A percentile compares a stretch with the other conserved stretches of the same genome.
These are phyloP conservation scores for Hypoxylon trugodes DNA, from an alignment of 495 filamentous ascomycete species.

Conservation along the genomic window DNA sequence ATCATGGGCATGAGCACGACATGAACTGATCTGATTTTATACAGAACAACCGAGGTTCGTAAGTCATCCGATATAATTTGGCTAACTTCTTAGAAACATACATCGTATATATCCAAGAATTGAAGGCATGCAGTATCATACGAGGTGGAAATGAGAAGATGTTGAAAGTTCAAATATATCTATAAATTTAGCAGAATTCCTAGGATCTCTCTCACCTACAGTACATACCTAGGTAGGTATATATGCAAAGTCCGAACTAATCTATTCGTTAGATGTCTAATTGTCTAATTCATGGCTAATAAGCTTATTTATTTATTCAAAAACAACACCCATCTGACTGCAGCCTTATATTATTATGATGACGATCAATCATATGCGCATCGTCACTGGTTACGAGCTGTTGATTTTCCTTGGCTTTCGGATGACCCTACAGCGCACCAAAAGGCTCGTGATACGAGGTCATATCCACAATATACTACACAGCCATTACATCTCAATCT, in stretches of 20 bases:
- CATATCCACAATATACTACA: too few relatives aligned
- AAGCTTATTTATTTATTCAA: constrained; percentile 5
- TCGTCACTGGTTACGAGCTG: constrained; percentile 20
- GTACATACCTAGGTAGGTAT: too few relatives aligned
- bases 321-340: constrained; percentile 23
- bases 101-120: background rate
- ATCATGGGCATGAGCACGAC: constrained; percentile 35
- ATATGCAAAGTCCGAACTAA: constrained; percentile 16
- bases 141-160: too few relatives aligned
- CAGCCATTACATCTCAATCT: too few relatives aligned
- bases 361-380: constrained; percentile 32
- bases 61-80: too few relatives aligned
- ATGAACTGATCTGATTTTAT: constrained; percentile 34
- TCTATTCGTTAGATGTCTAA: constrained; percentile 18
- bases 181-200: constrained; percentile 36
- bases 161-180: too few relatives aligned
- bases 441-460: constrained; percentile 38
- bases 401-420: background rate
- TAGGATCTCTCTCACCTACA: constrained; percentile 19
- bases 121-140: background rate
- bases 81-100: background rate
- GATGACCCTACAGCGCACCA: constrained; percentile 10
- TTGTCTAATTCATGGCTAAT: constrained; percentile 1
- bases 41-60: background rate
- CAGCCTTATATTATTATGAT: constrained; percentile 22